Base-by-base conservation (phyloP, 495 filamentous ascomycete genomes). In the Podospora comata region DNA sequence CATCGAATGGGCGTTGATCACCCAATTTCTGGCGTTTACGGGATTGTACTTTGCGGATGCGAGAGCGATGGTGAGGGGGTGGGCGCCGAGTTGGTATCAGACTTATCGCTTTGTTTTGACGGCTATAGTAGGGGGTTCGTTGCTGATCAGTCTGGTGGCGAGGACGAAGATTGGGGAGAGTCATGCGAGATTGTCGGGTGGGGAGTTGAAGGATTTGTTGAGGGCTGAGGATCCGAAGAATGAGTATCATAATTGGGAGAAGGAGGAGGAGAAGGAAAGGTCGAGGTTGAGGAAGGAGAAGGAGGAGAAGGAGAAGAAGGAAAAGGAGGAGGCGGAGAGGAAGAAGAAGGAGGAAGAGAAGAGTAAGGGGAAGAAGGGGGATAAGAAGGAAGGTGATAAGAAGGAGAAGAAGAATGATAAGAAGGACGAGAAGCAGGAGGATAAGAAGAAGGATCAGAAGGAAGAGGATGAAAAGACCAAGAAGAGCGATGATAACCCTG, bases 51-150 rank as follows among this genome's bases (percentile, higher is more conserved):
- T 94, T 77, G 89, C 88, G 48, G 95, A 99, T 74, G 83, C 91
- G 18, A 87, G 88, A 27, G 92, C 93, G 56, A 86, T 91, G 1
- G 82, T 82, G 27, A 79, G 84, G 61, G 95, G 93, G 65, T 96
- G 92, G 90, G 88, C 89, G n/a, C 95, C 95, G 27, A 77, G 84
- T 54, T 99, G 95, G 95, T 99, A 98, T 79, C 85, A 84, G 71
- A 91, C 89, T 54, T 99, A 99, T 83, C 92, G 95, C 64, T 99
- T 97, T 78, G 91, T 97, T 13, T 85, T 99, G 76, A 98, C 95
- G 19, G 96, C 96, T 77, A 80, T 99, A 34, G 95, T 98, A 65
- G 96, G 95, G 58, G 85, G 85, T 59, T 91, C 90, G 71, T 94
- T 98, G 72, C 86, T 96, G n/a, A 82, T 92, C 68, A 94, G 87